These are phyloP conservation scores for Neurospora sp. DNA, from an alignment of 495 filamentous ascomycete species.

Conservation along the genomic window DNA sequence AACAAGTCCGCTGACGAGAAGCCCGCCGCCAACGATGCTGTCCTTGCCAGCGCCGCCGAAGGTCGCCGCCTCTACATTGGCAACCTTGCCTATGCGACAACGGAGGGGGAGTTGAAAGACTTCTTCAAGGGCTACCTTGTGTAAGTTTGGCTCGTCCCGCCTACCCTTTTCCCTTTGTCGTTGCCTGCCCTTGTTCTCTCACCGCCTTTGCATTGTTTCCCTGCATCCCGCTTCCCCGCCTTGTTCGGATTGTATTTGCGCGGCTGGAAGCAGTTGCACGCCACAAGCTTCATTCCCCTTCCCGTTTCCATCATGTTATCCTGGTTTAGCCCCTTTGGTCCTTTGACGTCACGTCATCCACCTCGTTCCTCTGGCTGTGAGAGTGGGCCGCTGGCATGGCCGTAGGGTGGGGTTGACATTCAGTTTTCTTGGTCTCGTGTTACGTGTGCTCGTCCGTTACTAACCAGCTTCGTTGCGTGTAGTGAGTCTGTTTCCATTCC, in stretches of 20 bases:
- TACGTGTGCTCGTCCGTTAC: background rate
- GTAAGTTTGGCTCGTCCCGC: slow-evolving; percentile 51
- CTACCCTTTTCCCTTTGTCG: background rate
- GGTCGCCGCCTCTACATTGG: slow-evolving; percentile 98
- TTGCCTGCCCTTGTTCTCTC: background rate
- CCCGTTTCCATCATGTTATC: background rate
- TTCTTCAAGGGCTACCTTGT: slow-evolving; percentile 98
- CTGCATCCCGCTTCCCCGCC: background rate
- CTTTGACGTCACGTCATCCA: background rate
- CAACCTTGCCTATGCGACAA: slow-evolving; percentile 99
- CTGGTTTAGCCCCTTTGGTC: background rate
- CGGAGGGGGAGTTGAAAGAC: slow-evolving; percentile 97
- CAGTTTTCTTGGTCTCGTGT: background rate
- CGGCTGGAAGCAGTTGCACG: background rate
- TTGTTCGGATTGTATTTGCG: background rate
- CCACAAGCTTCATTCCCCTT: background rate
- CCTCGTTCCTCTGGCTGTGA: background rate
- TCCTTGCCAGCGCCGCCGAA: slow-evolving; percentile 92
- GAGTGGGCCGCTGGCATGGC: background rate
- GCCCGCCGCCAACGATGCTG: slow-evolving; percentile 65
- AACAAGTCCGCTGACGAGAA: slow-evolving; percentile 42
- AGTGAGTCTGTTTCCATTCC: slow-evolving; percentile 98
- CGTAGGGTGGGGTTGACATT: background rate
- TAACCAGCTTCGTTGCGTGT: slow-evolving; percentile 14
- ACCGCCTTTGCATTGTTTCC: background rate